Base-by-base conservation (phyloP, 345 rosid genomes). In the Tarenaya hassleriana region DNA sequence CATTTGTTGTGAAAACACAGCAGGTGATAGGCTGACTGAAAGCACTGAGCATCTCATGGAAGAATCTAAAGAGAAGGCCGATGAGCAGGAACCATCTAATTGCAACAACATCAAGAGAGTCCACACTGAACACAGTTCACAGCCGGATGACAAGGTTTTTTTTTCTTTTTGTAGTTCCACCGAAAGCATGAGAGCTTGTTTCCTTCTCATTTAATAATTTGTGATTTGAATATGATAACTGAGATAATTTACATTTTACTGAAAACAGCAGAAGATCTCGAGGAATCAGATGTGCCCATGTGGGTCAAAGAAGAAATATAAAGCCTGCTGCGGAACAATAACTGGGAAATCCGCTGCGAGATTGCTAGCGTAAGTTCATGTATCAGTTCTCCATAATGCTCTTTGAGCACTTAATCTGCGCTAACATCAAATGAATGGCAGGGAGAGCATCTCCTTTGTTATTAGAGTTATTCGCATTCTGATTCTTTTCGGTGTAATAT, bases 251-350 rank as follows among this genome's bases (percentile, higher is more conserved):
- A n/a, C n/a, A 48, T 9, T 3, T 16, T 1, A 41, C 29, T 55
- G 17, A 10, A 29, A 47, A 64, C 32, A 59, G 71, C 73, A 77
- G 86, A 80, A 77, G 69, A 69, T 87, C 32, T 56, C 88, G 9
- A 76, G 88, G 74, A 87, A 82, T 64, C 77, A 82, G 67, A 38
- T 59, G 11, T 88, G 96, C 56, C 82, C 83, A 19, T 88, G 95
- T 52, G 96, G 96, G 45, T 87, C 96, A 18, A 84, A 75, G 84
- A 88, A 76, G 80, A 92, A 88, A 71, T 73, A 84, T 77, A 92
- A 87, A 70, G 71, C 96, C 38, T 87, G 92, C 61, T 91, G 98
- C 47, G 94, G 95, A 56, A 57, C 92, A 55, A 85, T 64, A n/a
- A 37, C 73, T 10, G 77, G 78, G 64, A 83, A 77, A 72, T 42